Evolutionary conservation across 257 asterid genomes (phyloP).

Genomic region (Vinca minor): DNA sequence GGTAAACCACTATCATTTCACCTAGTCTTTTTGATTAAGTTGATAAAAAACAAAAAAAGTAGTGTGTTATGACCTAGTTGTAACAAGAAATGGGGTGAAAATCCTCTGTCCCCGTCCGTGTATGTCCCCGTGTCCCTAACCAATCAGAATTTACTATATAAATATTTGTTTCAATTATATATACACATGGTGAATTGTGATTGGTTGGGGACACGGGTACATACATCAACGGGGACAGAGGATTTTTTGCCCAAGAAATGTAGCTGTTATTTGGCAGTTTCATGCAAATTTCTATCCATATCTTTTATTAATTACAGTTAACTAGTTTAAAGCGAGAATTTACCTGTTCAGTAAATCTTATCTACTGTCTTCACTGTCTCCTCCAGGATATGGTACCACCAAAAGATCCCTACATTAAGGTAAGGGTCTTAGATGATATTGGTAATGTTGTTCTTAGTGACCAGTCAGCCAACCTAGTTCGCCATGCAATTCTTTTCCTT

Average conservation of each 20-base stretch:
- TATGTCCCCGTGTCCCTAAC: no score
- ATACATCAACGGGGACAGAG: no score
- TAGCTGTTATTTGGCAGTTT: not conserved
- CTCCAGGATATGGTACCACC: constrained; percentile 90
- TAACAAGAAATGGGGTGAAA: no score
- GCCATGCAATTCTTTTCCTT: constrained; percentile 80
- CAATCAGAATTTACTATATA: no score
- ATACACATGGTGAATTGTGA: no score
- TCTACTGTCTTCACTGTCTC: constrained; percentile 12
- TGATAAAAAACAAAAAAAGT: not conserved
- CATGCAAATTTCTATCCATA: not conserved
- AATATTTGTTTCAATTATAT: no score
- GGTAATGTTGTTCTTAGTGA: constrained; percentile 75
- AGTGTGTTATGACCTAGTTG: not conserved
- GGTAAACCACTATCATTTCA: constrained; percentile 45
- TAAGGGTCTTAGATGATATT: constrained; percentile 74
- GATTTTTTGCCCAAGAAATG: no score
- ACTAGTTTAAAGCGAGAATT: not conserved
- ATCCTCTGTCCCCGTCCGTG: no score
- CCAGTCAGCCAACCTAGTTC: constrained; percentile 68
- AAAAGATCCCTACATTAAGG: constrained; percentile 90
- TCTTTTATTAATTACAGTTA: not conserved
- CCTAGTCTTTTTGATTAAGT: not conserved
- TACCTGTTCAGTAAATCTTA: constrained; percentile 5
- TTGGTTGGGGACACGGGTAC: no score